These are phyloP conservation scores for Calonectria leucothoes DNA, from an alignment of 2,329 filamentous ascomycete genomes.

Conservation along the genomic window DNA sequence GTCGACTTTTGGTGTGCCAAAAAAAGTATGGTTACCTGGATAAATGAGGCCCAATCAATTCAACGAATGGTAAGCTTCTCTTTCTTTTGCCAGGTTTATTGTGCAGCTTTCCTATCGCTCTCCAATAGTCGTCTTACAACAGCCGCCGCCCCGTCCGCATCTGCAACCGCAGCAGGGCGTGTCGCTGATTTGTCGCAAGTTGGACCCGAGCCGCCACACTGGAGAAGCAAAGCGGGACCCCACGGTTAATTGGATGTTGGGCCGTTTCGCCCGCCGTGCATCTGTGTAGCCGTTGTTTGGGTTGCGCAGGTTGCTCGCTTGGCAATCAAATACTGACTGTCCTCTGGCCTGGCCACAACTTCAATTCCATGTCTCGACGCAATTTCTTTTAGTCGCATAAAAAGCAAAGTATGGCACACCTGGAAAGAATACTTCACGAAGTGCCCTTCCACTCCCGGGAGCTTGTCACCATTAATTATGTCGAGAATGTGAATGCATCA, in stretches of 20 bases:
- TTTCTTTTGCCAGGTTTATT: not conserved
- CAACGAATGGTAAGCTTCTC: not conserved
- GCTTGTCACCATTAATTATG: not conserved
- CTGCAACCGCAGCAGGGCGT: not conserved
- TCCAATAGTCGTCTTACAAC: not conserved
- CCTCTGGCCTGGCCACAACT: not conserved
- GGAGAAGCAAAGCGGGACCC: not conserved
- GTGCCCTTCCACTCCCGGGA: not conserved
- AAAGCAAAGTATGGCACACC: not conserved
- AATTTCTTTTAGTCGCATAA: too few species aligned
- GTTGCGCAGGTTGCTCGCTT: not conserved
- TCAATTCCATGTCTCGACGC: not conserved
- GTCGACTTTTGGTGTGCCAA: not conserved
- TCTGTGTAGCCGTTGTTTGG: not conserved
- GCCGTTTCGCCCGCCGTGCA: not conserved
- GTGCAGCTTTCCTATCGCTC: not conserved
- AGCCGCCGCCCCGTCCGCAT: not conserved
- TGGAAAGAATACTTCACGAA: not conserved
- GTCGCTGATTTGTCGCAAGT: not conserved
- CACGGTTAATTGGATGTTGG: not conserved
- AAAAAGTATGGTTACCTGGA: not conserved
- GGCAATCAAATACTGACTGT: not conserved
- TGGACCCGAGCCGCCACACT: not conserved
- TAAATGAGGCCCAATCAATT: not conserved
- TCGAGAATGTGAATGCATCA: not conserved